A percentile compares a stretch with the other conserved stretches of the same genome.
Conservation (phyloP, 805 yeast species). For the Grigorovia humatica region DNA sequence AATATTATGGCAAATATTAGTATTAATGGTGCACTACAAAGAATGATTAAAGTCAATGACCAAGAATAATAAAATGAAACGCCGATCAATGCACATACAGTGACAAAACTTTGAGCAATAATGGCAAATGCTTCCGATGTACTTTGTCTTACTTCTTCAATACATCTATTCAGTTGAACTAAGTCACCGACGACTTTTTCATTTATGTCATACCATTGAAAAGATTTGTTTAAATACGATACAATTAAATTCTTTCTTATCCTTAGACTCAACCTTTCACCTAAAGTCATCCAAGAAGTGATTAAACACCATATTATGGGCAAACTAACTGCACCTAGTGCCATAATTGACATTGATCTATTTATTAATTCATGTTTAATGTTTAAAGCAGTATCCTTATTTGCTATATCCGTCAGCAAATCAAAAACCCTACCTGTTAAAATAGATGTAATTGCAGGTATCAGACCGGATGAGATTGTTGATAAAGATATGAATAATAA, state of each 20-base stretch:
- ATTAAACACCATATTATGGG: slow-evolving; percentile 45
- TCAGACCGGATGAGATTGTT: slow-evolving; percentile 44
- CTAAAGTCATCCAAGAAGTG: slow-evolving; percentile 53
- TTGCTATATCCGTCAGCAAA: slow-evolving; percentile 23
- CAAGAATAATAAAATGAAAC: slow-evolving; percentile 73
- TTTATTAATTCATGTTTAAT: slow-evolving; percentile 31
- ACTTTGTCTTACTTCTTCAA: slow-evolving; percentile 63
- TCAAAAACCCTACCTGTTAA: slow-evolving; percentile 57
- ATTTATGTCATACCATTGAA: slow-evolving; percentile 55
- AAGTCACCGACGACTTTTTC: slow-evolving; percentile 51
- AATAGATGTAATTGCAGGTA: slow-evolving; percentile 52
- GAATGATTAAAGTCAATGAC: slow-evolving; percentile 70
- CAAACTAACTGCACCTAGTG: slow-evolving; percentile 38
- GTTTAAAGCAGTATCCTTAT: slow-evolving; percentile 33
- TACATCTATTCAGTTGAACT: slow-evolving; percentile 56
- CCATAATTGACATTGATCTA: slow-evolving; percentile 33
- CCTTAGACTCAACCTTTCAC: slow-evolving; percentile 56
- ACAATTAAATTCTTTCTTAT: slow-evolving; percentile 40
- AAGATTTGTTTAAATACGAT: slow-evolving; percentile 34
- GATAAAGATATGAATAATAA: slow-evolving; percentile 26
- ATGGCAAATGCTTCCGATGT: slow-evolving; percentile 57
- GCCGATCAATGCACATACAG: slow-evolving; percentile 44
- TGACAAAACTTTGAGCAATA: slow-evolving; percentile 41
- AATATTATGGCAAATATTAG: slow-evolving; percentile 37
- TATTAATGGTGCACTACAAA: slow-evolving; percentile 67